Base-by-base conservation (phyloP, 2,329 filamentous ascomycete species). In the Fusarium ambrosium region DNA sequence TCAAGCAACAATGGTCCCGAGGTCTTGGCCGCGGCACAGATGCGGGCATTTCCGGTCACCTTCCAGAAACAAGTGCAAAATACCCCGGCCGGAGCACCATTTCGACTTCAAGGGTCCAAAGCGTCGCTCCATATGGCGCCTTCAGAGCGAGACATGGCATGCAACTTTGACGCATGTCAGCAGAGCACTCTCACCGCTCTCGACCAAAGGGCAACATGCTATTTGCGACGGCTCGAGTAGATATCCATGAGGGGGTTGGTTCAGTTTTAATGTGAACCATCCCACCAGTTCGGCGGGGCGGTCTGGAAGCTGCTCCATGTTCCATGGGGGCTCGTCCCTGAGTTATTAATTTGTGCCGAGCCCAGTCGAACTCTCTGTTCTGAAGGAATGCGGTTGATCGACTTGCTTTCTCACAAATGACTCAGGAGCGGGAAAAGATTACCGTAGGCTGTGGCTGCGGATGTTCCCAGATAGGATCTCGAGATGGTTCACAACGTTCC, bases 181-280 rank as follows among this genome's bases (percentile, higher is more conserved):
- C 72, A 73, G 65, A 70, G 59, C 60, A 62, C 55, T 64, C 55
- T 64, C 72, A 73, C 72, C 72, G 72, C 72, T 60, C 72, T 74
- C 66, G 34, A 59, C 62, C 53, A 51, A 41, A 64, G 55, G 24
- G 36, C 45, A 74, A 51, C 51, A 63, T 74, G 58, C 62, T 53
- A 56, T 63, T 72, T 75, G 48, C 45, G 71, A 58, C 55, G 67
- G 62, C 18, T 53, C 37, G 29, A 68, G 36, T 55, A 69, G 53
- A 70, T 63, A 51, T 45, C 29, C 55, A 63, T 64, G 36, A 16
- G 43, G 43, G 43, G 29, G 14, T 24, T 45, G 41, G 39, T 48
- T 51, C 55, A 66, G 55, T 9, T 24, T 41, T 53, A 24, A 29
- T 41, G 41, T 60, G 20, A 63, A 60, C 37, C 41, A 36, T 27